These are phyloP conservation scores for Chamaenerion angustifolium DNA, from an alignment of 345 rosid genomes.

Conservation along the genomic window DNA sequence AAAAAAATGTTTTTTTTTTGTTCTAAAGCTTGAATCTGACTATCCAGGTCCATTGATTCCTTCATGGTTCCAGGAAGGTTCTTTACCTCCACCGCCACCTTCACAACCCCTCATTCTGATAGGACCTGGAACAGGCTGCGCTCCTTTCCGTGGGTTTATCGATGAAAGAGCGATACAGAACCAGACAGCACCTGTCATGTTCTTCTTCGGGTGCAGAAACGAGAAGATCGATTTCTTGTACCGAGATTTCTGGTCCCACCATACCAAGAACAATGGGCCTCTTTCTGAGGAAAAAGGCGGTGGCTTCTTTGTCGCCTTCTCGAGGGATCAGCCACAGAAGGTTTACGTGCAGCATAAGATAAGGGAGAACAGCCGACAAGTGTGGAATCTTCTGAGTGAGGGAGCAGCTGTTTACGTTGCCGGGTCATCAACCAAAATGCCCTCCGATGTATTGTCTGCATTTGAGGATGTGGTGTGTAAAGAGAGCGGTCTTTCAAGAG, in stretches of 20 bases:
- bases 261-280: constrained; percentile 33
- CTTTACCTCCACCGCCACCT: constrained; percentile 58
- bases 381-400: constrained; percentile 45
- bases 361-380: constrained; percentile 38
- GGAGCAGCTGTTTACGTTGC: constrained; percentile 76
- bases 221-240: constrained; percentile 63
- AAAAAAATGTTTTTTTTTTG: neutral
- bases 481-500: constrained; percentile 51
- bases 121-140: constrained; percentile 98
- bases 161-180: constrained; percentile 66
- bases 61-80: constrained; percentile 73
- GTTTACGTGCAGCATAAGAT: constrained; percentile 84
- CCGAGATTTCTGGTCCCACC: constrained; percentile 65
- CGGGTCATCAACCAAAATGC: constrained; percentile 93
- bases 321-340: constrained; percentile 85
- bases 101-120: constrained; percentile 64
- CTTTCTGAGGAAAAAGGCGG: constrained; percentile 72
- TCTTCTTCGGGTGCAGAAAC: constrained; percentile 88
- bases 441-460: constrained; percentile 55
- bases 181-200: constrained; percentile 43
- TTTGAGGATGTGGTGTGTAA: constrained; percentile 57
- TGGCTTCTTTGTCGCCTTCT: constrained; percentile 72
- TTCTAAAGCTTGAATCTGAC: constrained; percentile 7
- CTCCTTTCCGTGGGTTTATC: constrained; percentile 83
- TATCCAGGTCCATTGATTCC: constrained; percentile 44